Evolutionary conservation across 371 early-diverging fungal genomes (phyloP), one percentile per base, ranked within the genome.

Genomic region (Mortierella sp.): DNA sequence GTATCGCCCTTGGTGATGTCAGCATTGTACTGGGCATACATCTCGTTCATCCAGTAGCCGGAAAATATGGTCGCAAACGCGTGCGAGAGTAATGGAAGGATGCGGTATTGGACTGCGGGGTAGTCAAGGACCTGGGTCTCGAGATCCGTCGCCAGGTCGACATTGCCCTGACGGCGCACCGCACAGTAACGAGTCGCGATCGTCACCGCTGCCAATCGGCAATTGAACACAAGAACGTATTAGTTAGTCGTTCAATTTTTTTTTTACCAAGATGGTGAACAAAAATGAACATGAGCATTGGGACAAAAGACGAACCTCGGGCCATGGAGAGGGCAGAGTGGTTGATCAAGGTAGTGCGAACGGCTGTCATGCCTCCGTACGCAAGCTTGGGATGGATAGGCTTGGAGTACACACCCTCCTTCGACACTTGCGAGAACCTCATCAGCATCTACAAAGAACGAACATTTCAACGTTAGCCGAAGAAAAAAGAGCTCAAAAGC

Each of bases 391-490:
- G 87, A 83, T 94, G 92, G 43, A 91, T 88, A 11, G 96, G 95
- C 65, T 91, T 90, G 41, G 85, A 79, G 73, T 94, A 94, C 55
- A 87, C 86, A 43, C 96, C 96, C 8, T 92, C 89, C 47, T 87
- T 83, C 9, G 90, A 87, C 4, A 97, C 95, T 66, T 90, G 88
- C 67, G 94, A 90, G 87, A 92, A 96, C 29, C 94, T 89, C 88
- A 94, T 93, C 68, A 97, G 85, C 91, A 97, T 93, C 79, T 93
- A 83, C 70, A n/a, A n/a, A n/a, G n/a, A n/a, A n/a, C n/a, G n/a
- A n/a, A n/a, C n/a, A n/a, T n/a, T n/a, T n/a, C n/a, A n/a, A n/a
- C n/a, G n/a, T 89, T 44, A 77, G 63, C 91, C 90, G 4, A 53
- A 34, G 39, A 16, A 69, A 45, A 29, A 2, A n/a, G 24, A 67